Conservation (phyloP, 257 asterid genomes). For the Solanum dulcamara region DNA sequence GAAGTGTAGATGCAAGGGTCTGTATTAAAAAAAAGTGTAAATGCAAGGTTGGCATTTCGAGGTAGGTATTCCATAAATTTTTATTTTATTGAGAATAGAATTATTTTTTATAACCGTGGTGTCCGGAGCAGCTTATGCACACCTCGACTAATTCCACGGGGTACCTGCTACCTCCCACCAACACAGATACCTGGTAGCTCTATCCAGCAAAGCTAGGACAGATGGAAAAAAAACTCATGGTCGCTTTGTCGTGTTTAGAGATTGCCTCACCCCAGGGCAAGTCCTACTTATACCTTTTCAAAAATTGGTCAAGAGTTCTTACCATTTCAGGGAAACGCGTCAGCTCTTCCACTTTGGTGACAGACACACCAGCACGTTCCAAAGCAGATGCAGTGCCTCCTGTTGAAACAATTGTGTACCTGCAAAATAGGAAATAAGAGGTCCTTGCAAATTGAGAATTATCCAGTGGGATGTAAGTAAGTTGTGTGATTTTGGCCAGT, state of each 20-base stretch:
- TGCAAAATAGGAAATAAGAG: constrained; percentile 10
- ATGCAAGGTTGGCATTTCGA: not conserved
- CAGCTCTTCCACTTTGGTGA: constrained; percentile 91
- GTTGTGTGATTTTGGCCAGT: not conserved
- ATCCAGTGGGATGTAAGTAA: not conserved
- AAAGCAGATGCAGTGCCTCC: constrained; percentile 92
- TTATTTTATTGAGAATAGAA: not conserved
- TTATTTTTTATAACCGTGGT: not conserved
- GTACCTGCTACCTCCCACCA: not conserved
- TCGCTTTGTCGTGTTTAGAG: not conserved
- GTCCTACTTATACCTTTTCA: not conserved
- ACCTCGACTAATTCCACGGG: not conserved
- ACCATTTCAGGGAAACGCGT: constrained; percentile 95
- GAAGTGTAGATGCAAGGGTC: not conserved
- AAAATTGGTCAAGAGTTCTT: not conserved
- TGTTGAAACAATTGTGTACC: constrained; percentile 86
- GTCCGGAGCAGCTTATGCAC: not conserved
- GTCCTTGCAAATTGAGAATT: not conserved
- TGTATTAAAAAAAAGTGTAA: too few relatives aligned
- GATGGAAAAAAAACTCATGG: not conserved
- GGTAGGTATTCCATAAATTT: not conserved
- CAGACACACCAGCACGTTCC: constrained; percentile 64
- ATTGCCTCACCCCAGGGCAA: not conserved
- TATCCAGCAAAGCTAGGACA: not conserved
- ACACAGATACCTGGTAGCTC: not conserved